Base-by-base conservation (phyloP, 2,329 filamentous ascomycete genomes). In the Aspergillus fumigatus region DNA sequence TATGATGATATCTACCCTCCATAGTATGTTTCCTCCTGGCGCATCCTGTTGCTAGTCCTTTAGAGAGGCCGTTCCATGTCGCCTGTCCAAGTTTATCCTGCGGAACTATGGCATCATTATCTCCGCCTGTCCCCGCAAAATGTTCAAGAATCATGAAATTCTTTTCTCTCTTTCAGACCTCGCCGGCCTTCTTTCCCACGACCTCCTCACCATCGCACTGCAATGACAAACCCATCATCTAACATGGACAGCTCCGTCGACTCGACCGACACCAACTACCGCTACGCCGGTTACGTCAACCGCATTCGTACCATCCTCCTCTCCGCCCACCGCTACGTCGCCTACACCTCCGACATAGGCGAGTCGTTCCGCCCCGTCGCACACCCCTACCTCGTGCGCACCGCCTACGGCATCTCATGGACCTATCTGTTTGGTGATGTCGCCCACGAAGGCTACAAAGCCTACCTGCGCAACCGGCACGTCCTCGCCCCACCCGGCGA, bases 331-430 rank as follows among this genome's bases (percentile, higher is more conserved):
- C 88, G 94, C 68, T 99, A 99, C 70, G 92, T 99, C 50, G 94
- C 94, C 55, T 99, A 99, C 73, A 97, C 94, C 0, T 92, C 88
- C 21, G 93, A 97, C 68, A 93, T 99, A 62, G 94, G 94, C 71
- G 94, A 99, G 75, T 95, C 90, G 0, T 99, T 99, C 76, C 86
- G 94, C 1, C 94, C 94, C 0, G 83, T 99, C 41, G 92, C 93
- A 3, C 92, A 97, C 70, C 93, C 92, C 0, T 86, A 82, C 67
- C 77, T 95, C 3, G 88, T 99, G 10, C 84, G 88, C 57, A 80
- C 84, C 50, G 94, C 94, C 5, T 99, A 99, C 70, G 93, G 85
- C 50, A 80, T 99, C 45, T 96, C 90, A 1, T 97, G 94, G 94
- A 80, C 89, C 10, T 99, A 99, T 69, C 84, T 99, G 23, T 75